phyloP scores from a whole-genome alignment of 805 yeast species.

The Cephaloascus albidus region DNA sequence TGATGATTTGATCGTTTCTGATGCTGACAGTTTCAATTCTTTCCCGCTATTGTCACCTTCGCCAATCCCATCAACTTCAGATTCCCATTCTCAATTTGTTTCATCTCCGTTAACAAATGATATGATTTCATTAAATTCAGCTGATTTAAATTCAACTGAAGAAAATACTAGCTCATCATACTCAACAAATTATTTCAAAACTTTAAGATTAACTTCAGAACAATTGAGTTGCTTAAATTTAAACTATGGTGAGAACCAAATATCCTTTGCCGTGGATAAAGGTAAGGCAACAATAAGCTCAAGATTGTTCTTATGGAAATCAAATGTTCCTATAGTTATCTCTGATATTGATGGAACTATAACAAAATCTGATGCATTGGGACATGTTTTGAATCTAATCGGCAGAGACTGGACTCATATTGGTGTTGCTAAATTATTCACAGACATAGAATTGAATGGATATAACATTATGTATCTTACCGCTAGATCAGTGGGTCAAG shows the following conservation, averaged over 20 bases:
- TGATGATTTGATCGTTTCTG: background rate
- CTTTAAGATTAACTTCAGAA: conserved; percentile 84
- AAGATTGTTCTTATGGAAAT: conserved; percentile 75
- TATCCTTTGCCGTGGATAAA: conserved; percentile 71
- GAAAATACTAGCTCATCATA: conserved; percentile 2
- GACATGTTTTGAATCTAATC: conserved; percentile 86
- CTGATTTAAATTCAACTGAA: conserved; percentile 4
- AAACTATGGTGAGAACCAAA: conserved; percentile 68
- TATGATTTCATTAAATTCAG: conserved; percentile 3
- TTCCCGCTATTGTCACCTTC: background rate
- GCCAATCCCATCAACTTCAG: background rate
- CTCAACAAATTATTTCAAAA: conserved; percentile 55
- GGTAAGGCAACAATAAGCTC: conserved; percentile 74
- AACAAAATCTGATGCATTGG: conserved; percentile 94
- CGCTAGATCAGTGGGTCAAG: conserved; percentile 92
- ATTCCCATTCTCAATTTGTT: conserved; percentile 8
- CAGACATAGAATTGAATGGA: conserved; percentile 82
- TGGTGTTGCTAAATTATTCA: conserved; percentile 87
- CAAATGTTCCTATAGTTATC: conserved; percentile 81
- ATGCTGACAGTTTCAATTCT: background rate
- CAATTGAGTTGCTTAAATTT: conserved; percentile 70
- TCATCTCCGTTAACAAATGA: conserved; percentile 2
- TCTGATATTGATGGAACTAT: conserved; percentile 98
- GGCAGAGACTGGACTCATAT: conserved; percentile 98
- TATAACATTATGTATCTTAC: conserved; percentile 91